phyloP scores from a whole-genome alignment of 2,329 filamentous ascomycete species.

The Cladosporium velox region DNA sequence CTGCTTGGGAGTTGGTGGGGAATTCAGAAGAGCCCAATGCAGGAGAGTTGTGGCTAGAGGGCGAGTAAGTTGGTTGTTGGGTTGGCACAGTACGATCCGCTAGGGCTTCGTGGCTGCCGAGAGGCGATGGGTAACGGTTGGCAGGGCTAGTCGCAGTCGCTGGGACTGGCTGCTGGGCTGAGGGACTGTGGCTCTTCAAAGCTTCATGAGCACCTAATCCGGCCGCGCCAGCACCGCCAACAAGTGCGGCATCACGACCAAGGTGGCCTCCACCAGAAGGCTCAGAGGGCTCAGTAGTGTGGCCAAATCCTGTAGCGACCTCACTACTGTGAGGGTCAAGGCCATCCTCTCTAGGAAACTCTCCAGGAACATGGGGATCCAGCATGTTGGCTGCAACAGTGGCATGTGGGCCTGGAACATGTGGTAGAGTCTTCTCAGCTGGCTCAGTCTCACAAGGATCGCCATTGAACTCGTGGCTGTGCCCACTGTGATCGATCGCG shows the following conservation, averaged over 20 bases:
- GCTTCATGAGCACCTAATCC: slow-evolving; percentile 9
- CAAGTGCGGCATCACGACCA: slow-evolving; percentile 36
- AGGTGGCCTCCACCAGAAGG: slow-evolving; percentile 29
- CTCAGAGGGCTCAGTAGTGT: neutral
- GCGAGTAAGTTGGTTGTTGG: neutral
- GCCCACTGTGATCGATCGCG: slow-evolving; percentile 27
- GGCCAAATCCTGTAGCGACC: neutral
- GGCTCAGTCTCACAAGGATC: slow-evolving; percentile 30
- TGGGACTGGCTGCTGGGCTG: neutral
- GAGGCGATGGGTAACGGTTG: neutral
- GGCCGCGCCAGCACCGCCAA: slow-evolving; percentile 35
- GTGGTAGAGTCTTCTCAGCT: slow-evolving; percentile 19
- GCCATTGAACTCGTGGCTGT: slow-evolving; percentile 29
- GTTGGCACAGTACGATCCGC: neutral
- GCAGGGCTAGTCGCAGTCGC: neutral
- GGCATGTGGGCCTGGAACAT: slow-evolving; percentile 35
- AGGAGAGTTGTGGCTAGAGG: neutral
- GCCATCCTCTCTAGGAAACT: slow-evolving; percentile 33
- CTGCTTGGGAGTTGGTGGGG: neutral
- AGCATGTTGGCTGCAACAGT: slow-evolving; percentile 37
- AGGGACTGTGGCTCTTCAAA: neutral
- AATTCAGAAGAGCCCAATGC: neutral
- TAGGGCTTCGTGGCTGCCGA: neutral
- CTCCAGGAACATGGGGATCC: slow-evolving; percentile 40
- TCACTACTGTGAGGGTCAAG: slow-evolving; percentile 24